These are phyloP conservation scores for Cordyceps farinosa DNA, from an alignment of 2,329 filamentous ascomycete species.

Conservation along the genomic window DNA sequence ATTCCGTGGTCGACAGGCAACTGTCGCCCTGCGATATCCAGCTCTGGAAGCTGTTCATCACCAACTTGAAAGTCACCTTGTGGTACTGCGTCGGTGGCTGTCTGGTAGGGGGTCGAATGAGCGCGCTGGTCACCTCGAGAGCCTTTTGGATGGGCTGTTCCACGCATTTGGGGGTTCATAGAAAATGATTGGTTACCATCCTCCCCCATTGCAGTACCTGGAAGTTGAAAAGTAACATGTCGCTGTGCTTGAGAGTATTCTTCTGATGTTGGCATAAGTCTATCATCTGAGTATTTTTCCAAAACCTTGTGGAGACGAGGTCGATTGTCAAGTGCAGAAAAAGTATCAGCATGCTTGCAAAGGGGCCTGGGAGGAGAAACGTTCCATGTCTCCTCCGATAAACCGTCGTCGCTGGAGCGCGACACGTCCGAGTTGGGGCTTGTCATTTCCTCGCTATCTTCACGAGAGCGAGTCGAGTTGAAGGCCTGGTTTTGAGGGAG, in stretches of 20 bases:
- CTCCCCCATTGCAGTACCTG: slow-evolving; percentile 12
- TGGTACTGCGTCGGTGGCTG: not conserved
- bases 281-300: slow-evolving; percentile 26
- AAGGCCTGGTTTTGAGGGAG: slow-evolving; percentile 25
- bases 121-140: not conserved
- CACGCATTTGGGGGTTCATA: not conserved
- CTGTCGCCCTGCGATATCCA: slow-evolving; percentile 25
- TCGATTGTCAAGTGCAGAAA: slow-evolving; percentile 22
- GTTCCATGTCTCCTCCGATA: not conserved
- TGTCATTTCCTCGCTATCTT: not conserved
- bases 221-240: slow-evolving; percentile 20
- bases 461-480: not conserved
- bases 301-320: slow-evolving; percentile 28
- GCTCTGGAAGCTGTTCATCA: slow-evolving; percentile 26
- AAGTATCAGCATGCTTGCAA: slow-evolving; percentile 28
- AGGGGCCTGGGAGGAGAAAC: slow-evolving; percentile 17
- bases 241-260: slow-evolving; percentile 20
- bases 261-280: slow-evolving; percentile 6
- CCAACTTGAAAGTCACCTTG: slow-evolving; percentile 21
- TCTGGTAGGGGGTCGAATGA: not conserved
- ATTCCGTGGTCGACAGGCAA: slow-evolving; percentile 33
- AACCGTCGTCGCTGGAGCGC: not conserved
- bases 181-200: slow-evolving; percentile 14
- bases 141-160: not conserved
- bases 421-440: not conserved